A percentile compares a stretch with the other conserved stretches of the same genome.
Evolutionary conservation across 768 basidiomycete genomes (phyloP).

Genomic region (Tricholoma terreum): DNA sequence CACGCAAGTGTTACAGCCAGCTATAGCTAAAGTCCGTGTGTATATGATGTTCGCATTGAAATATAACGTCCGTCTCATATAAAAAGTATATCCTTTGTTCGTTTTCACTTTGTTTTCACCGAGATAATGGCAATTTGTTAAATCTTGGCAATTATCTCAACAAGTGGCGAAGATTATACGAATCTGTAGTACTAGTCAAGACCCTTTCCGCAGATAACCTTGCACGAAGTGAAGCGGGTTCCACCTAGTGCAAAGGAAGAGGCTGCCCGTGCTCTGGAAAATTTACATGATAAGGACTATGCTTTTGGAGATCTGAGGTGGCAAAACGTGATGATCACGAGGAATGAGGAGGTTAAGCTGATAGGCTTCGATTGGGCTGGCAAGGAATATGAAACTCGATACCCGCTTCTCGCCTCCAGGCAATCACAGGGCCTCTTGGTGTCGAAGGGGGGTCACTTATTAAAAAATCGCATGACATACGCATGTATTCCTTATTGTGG

Average conservation of each 20-base stretch:
- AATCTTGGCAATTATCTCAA: too few species aligned
- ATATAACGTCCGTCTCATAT: too few species aligned
- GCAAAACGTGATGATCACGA: constrained; percentile 3
- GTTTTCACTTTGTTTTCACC: too few species aligned
- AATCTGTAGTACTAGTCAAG: too few species aligned
- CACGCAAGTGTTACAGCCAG: too few species aligned
- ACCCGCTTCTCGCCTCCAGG: not conserved
- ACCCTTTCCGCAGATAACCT: too few species aligned
- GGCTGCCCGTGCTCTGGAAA: not conserved
- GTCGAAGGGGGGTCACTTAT: constrained; percentile 1
- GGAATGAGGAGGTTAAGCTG: not conserved
- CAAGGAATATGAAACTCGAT: constrained; percentile 1
- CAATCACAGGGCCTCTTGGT: not conserved
- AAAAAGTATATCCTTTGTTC: too few species aligned
- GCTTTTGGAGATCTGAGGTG: too few species aligned
- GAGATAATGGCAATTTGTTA: too few species aligned
- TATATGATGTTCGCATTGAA: too few species aligned
- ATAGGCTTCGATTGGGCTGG: not conserved
- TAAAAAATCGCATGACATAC: not conserved
- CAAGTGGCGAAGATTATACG: too few species aligned
- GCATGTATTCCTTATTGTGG: constrained; percentile 1
- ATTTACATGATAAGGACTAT: constrained; percentile 5
- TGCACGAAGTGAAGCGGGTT: constrained; percentile 1
- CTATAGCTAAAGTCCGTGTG: too few species aligned
- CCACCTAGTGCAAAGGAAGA: constrained; percentile 1